Evolutionary conservation across 306 rosid genomes (phyloP).

Genomic region (Alnus glutinosa): DNA sequence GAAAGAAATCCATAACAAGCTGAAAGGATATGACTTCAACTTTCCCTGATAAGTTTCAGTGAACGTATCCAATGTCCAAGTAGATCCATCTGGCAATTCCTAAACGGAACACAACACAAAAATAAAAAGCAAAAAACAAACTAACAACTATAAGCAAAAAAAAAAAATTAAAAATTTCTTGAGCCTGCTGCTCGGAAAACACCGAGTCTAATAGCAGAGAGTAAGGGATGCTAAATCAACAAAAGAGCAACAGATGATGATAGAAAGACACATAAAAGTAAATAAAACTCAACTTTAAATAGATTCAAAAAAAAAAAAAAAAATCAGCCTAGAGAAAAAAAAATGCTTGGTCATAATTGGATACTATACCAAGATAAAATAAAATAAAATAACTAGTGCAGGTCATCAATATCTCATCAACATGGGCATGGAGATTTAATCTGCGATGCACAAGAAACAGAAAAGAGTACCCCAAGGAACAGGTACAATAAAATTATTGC

Average conservation of each 20-base stretch:
- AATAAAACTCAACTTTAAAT: not conserved
- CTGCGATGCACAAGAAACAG: not conserved
- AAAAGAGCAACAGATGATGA: not conserved
- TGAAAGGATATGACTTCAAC: conserved; percentile 88
- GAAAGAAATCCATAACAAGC: not conserved
- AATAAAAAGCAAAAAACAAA: conserved; percentile 3
- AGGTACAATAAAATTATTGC: not conserved
- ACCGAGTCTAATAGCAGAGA: not conserved
- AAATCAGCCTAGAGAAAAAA: too few species aligned
- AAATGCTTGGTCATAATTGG: not conserved
- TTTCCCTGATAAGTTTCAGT: conserved; percentile 52
- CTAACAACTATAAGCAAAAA: not conserved
- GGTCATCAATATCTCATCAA: not conserved
- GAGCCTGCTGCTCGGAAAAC: not conserved
- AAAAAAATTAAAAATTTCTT: not conserved
- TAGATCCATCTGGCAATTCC: conserved; percentile 60
- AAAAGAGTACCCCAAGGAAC: not conserved
- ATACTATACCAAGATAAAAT: not conserved
- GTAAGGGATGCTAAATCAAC: not conserved
- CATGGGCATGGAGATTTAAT: not conserved
- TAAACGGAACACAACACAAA: conserved; percentile 25
- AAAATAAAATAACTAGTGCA: not conserved
- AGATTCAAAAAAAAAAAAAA: not conserved
- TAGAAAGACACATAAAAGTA: not conserved
- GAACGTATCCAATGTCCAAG: conserved; percentile 80